These are phyloP conservation scores for Diplodia seriata DNA, from an alignment of 2,329 filamentous ascomycete species.

Conservation along the genomic window DNA sequence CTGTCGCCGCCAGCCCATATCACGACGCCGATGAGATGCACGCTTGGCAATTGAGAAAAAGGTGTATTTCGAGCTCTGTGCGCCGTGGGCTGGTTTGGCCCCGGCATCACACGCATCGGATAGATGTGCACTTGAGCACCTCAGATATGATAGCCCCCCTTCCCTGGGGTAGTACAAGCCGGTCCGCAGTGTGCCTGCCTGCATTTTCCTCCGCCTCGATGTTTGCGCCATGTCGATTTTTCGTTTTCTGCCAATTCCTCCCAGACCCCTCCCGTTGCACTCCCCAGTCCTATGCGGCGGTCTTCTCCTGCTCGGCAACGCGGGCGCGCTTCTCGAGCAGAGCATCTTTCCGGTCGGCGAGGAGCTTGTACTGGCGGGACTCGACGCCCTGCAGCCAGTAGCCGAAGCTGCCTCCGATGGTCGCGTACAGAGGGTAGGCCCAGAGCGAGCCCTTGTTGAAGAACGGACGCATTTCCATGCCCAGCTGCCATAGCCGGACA, in stretches of 20 bases:
- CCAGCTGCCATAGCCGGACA: conserved; percentile 93
- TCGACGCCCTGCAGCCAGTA: conserved; percentile 97
- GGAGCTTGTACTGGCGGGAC: conserved; percentile 75
- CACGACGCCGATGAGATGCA: neutral
- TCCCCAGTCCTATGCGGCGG: conserved; percentile 5
- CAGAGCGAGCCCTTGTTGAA: conserved; percentile 84
- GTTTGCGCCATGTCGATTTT: conserved; percentile 1
- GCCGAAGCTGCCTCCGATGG: conserved; percentile 87
- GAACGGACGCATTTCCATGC: conserved; percentile 96
- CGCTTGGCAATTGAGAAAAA: neutral
- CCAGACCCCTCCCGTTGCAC: neutral
- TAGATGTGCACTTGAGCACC: conserved; percentile 9
- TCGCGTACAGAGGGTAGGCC: conserved; percentile 90
- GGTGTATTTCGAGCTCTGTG: conserved; percentile 1
- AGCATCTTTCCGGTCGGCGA: conserved; percentile 78
- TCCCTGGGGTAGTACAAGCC: neutral
- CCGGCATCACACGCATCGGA: conserved; percentile 8
- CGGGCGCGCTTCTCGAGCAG: conserved; percentile 90
- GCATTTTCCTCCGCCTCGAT: neutral
- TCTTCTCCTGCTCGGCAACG: conserved; percentile 34
- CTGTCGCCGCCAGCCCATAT: neutral
- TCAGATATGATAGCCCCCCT: conserved; percentile 20
- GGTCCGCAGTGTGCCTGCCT: conserved; percentile 4
- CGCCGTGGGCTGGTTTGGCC: neutral
- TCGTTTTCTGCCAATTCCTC: neutral